These are phyloP conservation scores for Phytopythium chamaehyphon DNA, from an alignment of 352 stramenopile genomes.

Conservation along the genomic window DNA sequence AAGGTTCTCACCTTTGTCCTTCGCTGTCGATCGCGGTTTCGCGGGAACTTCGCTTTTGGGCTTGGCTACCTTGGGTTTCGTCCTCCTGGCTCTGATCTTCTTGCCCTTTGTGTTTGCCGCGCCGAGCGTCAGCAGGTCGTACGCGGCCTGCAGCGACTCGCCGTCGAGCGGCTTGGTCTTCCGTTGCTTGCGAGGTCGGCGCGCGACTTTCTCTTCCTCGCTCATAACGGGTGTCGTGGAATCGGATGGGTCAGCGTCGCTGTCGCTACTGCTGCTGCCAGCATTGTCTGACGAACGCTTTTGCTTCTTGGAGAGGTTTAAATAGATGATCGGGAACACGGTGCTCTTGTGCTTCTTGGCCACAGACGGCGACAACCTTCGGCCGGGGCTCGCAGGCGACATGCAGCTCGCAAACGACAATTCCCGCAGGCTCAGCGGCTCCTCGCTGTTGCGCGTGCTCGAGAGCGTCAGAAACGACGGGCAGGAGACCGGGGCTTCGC, in stretches of 20 bases:
- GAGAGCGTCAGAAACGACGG: conserved; percentile 62
- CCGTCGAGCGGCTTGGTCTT: conserved; percentile 29
- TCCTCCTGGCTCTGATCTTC: conserved; percentile 10
- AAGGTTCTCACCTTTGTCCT: no score
- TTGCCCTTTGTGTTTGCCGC: conserved; percentile 13
- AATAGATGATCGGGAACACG: conserved; percentile 77
- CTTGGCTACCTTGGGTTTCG: conserved; percentile 1
- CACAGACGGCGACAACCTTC: conserved; percentile 22
- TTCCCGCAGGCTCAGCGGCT: not conserved
- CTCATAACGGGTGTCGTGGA: conserved; percentile 1
- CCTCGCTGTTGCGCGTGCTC: conserved; percentile 47
- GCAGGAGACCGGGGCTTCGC: conserved; percentile 39
- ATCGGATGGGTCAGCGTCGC: not conserved
- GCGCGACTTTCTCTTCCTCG: conserved; percentile 1
- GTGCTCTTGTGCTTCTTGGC: conserved; percentile 52
- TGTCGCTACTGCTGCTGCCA: conserved; percentile 1
- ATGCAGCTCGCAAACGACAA: no score
- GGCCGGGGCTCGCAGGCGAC: conserved; percentile 18
- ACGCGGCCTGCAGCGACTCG: conserved; percentile 65
- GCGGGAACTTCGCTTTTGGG: no score
- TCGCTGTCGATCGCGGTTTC: no score
- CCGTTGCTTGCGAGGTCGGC: not conserved
- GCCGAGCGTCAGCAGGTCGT: conserved; percentile 62
- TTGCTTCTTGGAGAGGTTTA: conserved; percentile 68
- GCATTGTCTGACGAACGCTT: conserved; percentile 25